These are phyloP conservation scores for Simmondsia chinensis DNA, from an alignment of 148 eudicot genomes.

Conservation along the genomic window DNA sequence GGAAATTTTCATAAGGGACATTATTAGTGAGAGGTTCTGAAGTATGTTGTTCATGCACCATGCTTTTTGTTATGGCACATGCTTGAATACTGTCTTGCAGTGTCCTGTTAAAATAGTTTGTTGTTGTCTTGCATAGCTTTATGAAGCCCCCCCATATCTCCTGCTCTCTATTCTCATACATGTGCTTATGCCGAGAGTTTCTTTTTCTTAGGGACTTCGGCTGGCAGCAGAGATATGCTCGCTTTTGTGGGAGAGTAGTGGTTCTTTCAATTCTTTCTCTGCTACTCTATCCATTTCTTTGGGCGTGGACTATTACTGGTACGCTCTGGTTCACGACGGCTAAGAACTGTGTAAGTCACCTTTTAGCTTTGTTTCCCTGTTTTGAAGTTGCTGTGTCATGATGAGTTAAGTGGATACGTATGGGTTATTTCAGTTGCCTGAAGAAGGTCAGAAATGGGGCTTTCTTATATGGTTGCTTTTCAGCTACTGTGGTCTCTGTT, in stretches of 20 bases:
- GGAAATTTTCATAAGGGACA: neutral
- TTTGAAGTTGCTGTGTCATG: neutral
- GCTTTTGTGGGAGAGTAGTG: slow-evolving; percentile 82
- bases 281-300: slow-evolving; percentile 85
- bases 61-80: neutral
- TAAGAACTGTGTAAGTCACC: slow-evolving; percentile 59
- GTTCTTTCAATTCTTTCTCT: slow-evolving; percentile 68
- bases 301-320: slow-evolving; percentile 87
- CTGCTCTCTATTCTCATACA: no score
- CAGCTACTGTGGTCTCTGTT: slow-evolving; percentile 86
- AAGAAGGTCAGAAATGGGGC: slow-evolving; percentile 96
- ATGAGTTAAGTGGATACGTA: slow-evolving; percentile 8
- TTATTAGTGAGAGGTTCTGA: neutral
- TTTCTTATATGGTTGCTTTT: slow-evolving; percentile 93
- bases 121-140: no score
- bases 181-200: slow-evolving; percentile 1
- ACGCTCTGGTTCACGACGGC: slow-evolving; percentile 81
- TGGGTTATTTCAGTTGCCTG: slow-evolving; percentile 62
- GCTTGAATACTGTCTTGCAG: no score
- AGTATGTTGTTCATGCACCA: neutral
- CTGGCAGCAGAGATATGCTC: slow-evolving; percentile 83
- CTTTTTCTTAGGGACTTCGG: slow-evolving; percentile 67
- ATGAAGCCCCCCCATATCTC: no score
- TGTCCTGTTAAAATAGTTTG: no score
- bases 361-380: neutral